A percentile compares a stretch with the other conserved stretches of the same genome.
Evolutionary conservation across 495 filamentous ascomycete species (phyloP).

Genomic region (Podospora pseudopauciseta): DNA sequence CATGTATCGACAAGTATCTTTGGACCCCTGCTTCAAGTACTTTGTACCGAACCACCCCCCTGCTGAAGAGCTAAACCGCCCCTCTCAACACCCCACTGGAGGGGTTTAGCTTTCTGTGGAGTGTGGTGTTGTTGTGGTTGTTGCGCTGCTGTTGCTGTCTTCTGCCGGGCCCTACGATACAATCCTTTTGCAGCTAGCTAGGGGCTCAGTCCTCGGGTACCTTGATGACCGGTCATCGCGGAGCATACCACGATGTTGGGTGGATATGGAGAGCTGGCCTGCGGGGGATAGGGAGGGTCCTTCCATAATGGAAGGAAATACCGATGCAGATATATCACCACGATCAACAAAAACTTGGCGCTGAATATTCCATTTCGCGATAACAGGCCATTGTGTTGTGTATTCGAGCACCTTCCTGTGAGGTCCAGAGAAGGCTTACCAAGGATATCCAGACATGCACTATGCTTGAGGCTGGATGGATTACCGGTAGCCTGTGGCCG

Average conservation of each 20-base stretch:
- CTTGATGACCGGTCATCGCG: background rate
- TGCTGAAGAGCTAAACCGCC: background rate
- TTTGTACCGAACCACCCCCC: slow-evolving; percentile 2
- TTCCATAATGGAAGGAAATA: background rate
- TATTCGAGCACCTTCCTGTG: background rate
- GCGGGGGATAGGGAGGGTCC: background rate
- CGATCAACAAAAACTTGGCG: background rate
- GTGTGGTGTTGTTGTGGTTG: background rate
- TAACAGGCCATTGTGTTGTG: background rate
- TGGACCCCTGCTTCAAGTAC: background rate
- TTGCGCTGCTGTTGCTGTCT: slow-evolving; percentile 14
- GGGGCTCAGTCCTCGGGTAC: background rate
- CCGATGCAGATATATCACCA: background rate
- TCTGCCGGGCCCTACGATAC: slow-evolving; percentile 22
- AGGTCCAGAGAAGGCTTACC: background rate
- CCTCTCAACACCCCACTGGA: slow-evolving; percentile 5
- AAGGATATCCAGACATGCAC: slow-evolving; percentile 5
- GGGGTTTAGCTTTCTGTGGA: background rate
- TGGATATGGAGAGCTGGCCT: background rate
- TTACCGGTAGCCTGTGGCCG: background rate
- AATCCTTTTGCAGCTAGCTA: background rate
- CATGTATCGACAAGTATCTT: slow-evolving; percentile 1
- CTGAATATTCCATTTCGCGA: background rate
- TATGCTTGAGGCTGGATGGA: background rate
- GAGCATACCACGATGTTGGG: slow-evolving; percentile 1